Evolutionary conservation across 2,329 filamentous ascomycete species (phyloP).

Genomic region (Xylariaceae sp.): DNA sequence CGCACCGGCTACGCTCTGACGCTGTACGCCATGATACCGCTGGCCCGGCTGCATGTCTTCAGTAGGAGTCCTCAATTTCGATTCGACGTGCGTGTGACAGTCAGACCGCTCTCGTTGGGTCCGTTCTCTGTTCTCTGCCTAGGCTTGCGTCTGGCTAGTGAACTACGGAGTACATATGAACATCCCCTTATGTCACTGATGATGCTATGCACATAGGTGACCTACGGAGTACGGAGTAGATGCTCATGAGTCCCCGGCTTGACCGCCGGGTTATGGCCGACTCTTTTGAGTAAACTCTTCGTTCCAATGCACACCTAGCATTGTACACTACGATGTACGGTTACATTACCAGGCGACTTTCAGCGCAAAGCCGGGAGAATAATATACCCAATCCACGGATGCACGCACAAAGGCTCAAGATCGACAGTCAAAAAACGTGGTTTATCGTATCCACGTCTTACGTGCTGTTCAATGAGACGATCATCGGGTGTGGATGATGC

Average conservation of each 20-base stretch:
- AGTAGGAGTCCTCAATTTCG: too few relatives aligned
- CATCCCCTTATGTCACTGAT: too few relatives aligned
- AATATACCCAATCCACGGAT: neutral
- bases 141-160: neutral
- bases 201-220: neutral
- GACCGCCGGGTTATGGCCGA: neutral
- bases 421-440: neutral
- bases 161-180: neutral
- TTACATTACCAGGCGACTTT: too few relatives aligned
- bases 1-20: neutral
- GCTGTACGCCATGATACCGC: neutral
- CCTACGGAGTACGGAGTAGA: neutral
- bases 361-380: neutral
- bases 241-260: neutral
- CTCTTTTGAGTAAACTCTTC: too few relatives aligned
- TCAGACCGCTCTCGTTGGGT: neutral
- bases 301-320: too few relatives aligned
- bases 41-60: neutral
- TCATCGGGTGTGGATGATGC: neutral
- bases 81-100: neutral
- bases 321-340: too few relatives aligned
- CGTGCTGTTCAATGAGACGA: neutral
- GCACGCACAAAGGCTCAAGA: neutral
- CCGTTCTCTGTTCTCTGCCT: neutral
- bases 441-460: neutral